These are phyloP conservation scores for Backusella macrospora DNA, from an alignment of 192 early-diverging fungal genomes.

Conservation along the genomic window DNA sequence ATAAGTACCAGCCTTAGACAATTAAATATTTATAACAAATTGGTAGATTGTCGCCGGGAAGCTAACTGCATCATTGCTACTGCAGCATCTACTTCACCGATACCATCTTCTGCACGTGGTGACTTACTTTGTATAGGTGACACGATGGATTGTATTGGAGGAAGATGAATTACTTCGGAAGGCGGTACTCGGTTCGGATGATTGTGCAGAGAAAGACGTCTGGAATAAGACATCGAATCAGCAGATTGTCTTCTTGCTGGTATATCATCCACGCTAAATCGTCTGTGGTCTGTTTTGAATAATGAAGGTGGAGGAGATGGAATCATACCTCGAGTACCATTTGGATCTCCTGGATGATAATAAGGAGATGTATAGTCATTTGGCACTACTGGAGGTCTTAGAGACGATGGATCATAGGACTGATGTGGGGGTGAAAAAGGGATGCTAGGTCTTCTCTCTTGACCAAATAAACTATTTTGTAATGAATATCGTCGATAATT, in stretches of 20 bases:
- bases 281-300: conserved; percentile 7
- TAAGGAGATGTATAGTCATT: background rate
- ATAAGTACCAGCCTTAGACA: background rate
- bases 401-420: conserved; percentile 3
- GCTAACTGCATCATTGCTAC: conserved; percentile 32
- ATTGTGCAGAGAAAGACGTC: conserved; percentile 3
- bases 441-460: conserved; percentile 16
- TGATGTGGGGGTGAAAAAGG: conserved; percentile 20
- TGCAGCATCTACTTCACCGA: conserved; percentile 27
- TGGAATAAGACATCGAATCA: background rate
- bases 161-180: conserved; percentile 13
- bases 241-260: background rate
- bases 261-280: background rate
- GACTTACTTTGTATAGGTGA: background rate
- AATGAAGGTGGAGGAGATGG: conserved; percentile 10
- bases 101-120: conserved; percentile 7
- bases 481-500: background rate
- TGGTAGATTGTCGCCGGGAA: background rate
- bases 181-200: background rate
- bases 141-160: conserved; percentile 9
- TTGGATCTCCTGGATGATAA: conserved; percentile 9
- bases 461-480: background rate
- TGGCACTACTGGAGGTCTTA: background rate
- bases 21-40: background rate
- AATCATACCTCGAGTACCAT: background rate